These are phyloP conservation scores for Brassica carinata DNA, from an alignment of 345 rosid genomes.

Conservation along the genomic window DNA sequence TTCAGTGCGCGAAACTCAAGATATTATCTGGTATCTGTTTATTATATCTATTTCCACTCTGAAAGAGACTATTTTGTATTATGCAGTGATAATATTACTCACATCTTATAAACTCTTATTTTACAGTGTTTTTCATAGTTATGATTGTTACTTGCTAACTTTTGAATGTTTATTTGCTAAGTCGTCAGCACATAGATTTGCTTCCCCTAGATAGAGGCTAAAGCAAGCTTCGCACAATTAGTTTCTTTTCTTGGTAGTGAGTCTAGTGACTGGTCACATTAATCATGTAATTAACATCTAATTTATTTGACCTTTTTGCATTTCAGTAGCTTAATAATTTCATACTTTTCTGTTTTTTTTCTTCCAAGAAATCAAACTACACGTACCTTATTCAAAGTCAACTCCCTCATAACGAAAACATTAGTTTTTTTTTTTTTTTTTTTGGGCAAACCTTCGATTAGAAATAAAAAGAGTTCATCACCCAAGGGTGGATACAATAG, in stretches of 20 bases:
- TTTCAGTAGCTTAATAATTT: constrained; percentile 12
- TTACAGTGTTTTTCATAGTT: not conserved
- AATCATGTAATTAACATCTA: constrained; percentile 11
- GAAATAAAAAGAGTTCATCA: too few relatives aligned
- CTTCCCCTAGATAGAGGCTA: constrained; percentile 9
- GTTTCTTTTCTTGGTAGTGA: constrained; percentile 11
- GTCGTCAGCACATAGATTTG: constrained; percentile 20
- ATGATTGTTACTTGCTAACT: not conserved
- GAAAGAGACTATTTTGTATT: constrained; percentile 9
- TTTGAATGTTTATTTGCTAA: constrained; percentile 11
- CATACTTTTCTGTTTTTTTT: constrained; percentile 9
- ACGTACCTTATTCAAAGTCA: constrained; percentile 25
- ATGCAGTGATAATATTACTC: not conserved
- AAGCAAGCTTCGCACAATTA: constrained; percentile 18
- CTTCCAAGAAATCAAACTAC: not conserved
- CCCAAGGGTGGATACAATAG: too few relatives aligned
- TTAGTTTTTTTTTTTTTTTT: too few relatives aligned
- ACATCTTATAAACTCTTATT: not conserved
- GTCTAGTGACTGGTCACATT: constrained; percentile 11
- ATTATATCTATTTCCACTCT: not conserved
- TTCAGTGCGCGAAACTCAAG: too few relatives aligned
- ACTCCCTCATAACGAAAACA: constrained; percentile 19
- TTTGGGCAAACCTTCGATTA: too few relatives aligned
- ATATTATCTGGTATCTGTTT: constrained; percentile 37
- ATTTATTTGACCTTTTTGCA: constrained; percentile 31